Evolutionary conservation across 306 rosid species (phyloP), one percentile per base, ranked within the genome.

Genomic region (Vachellia pachyceras): DNA sequence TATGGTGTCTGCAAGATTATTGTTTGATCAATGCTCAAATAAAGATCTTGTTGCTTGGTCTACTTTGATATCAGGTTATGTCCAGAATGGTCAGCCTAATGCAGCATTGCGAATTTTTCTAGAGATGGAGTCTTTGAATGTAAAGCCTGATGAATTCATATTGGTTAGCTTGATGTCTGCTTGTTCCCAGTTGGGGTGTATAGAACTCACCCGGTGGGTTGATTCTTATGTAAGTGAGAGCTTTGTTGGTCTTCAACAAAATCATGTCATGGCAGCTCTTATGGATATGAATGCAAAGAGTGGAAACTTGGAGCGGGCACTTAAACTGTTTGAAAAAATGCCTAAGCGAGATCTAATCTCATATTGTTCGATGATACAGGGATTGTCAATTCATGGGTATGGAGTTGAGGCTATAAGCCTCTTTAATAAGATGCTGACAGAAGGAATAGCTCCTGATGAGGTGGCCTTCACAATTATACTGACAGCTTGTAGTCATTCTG

Each of bases 271-370:
- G 41, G 84, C 94, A 17, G 92, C 98, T 69, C 94, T 91, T 66
- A 76, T 89, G 44, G 97, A 94, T 82, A 90, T 94, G 98, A 91
- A 90, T 90, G 97, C 93, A 0, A 94, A 94, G 83, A 89, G 93
- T 25, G 97, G 98, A 42, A 94, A 94, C 86, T 83, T 94, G 84
- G 92, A 89, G 41, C 83, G 92, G 85, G 93, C 95, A 2, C 68
- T 73, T 42, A 58, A 72, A 50, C 81, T 90, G 85, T 91, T 94
- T 66, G 82, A 80, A 36, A 85, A 77, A 60, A 89, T 79, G 88
- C 87, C 88, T 54, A 78, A 78, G 17, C 86, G 74, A 10, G 95
- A 90, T 81, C 3, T 91, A 7, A 81, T 91, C 42, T 82, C 87
- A 6, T 94, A 90, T 83, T 91, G 98, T 86, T 86, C 95, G 4